Evolutionary conservation across 345 rosid genomes (phyloP), one percentile per base, ranked within the genome.

Genomic region (Linum usitatissimum): DNA sequence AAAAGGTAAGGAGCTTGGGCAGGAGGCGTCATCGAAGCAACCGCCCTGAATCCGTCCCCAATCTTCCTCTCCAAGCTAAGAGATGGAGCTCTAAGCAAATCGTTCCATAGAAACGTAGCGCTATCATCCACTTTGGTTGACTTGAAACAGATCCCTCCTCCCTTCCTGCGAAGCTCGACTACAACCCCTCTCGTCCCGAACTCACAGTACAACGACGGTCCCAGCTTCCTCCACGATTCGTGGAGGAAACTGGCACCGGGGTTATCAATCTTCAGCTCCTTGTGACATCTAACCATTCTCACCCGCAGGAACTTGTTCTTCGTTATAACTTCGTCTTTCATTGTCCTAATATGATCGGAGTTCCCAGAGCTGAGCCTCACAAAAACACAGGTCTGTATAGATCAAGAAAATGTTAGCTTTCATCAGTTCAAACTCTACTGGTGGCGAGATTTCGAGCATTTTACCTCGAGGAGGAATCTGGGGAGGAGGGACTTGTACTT

Each of bases 1-100:
- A 92, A 67, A 80, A 92, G 56, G 75, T 86, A 92, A 0, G 96
- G 82, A 1, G 89, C 96, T 77, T 89, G 98, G 68, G 76, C 91
- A 0, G 96, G 96, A 0, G 96, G 89, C 13, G 96, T 89, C 62
- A 86, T 80, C 0, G 98, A 92, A 64, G 79, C 82, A 58, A 73
- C 74, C 40, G 83, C 62, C 60, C 83, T 73, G 23, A 77, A 60
- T 68, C 75, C 77, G 10, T 66, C 70, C 42, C 78, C 80, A 6
- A 84, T 68, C 36, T 79, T 74, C 77, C 70, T 86, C 59, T 79
- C 79, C 10, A 81, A 51, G 6, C 81, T 73, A 70, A 86, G 78
- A 38, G 86, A 82, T 5, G 83, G 83, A 0, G 84, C 89, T 74
- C 91, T 80, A 5, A 86, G 65, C 60, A 89, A 67, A 80, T 89